Base-by-base conservation (phyloP, 306 rosid species). In the Quercus mongolica region DNA sequence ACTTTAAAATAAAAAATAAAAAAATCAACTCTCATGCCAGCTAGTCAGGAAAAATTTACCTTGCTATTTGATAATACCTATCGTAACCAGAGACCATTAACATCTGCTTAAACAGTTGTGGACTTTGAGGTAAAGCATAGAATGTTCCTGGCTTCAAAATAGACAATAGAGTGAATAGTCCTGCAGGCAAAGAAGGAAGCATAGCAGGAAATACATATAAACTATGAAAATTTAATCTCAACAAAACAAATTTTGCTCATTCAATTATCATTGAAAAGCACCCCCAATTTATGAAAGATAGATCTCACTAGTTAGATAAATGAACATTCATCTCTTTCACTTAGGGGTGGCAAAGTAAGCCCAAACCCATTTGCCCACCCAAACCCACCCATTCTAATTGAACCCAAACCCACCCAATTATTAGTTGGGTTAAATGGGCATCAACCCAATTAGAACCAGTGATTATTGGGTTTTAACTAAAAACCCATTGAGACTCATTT, bases 71-170 rank as follows among this genome's bases (percentile, higher is more conserved):
- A 80, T 95, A 95, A 76, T 95, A 95, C 85, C 86, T 92, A 76
- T 92, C 98, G 84, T 91, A 95, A 79, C 99, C 98, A 80, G 98
- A 88, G 21, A 95, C 98, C 99, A 91, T 92, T 78, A 95, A 86
- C 99, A 92, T 92, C 88, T 95, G 99, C 86, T 95, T 95, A 86
- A 93, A 95, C 73, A 95, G 89, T 87, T 91, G 98, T 1, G 99
- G 99, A 84, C 99, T 95, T 91, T 95, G 99, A 64, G 97, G 99
- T 89, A 95, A 87, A 58, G 98, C 98, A 79, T 91, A 95, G 88
- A 92, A 91, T 77, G 98, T 89, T 85, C 99, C 99, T 90, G 97
- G 94, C 99, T 95, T 92, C 93, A 92, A 82, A 87, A 86, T 81
- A 85, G 62, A 89, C 75, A 81, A 18, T 73, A 80, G 46, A 86